Evolutionary conservation across 805 yeast species (phyloP).

Genomic region (Pichia thaimueangensis): DNA sequence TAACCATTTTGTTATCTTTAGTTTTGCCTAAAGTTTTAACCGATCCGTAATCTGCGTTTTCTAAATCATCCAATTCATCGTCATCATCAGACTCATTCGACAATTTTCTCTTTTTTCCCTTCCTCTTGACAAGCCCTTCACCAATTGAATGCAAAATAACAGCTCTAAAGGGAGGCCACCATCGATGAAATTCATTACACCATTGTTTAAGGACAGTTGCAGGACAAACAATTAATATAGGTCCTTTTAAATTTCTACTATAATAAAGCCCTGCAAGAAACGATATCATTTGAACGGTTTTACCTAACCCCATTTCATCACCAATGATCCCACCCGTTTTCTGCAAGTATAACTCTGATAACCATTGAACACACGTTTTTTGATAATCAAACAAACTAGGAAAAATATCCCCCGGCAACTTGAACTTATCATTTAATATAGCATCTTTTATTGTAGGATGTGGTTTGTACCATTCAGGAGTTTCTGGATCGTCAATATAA

Average conservation of each 20-base stretch:
- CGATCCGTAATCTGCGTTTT: slow-evolving; percentile 34
- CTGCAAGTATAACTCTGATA: slow-evolving; percentile 88
- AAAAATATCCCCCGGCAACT: slow-evolving; percentile 85
- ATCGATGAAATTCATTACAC: slow-evolving; percentile 92
- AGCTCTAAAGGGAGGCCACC: slow-evolving; percentile 96
- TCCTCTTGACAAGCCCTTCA: slow-evolving; percentile 50
- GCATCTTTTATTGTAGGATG: slow-evolving; percentile 80
- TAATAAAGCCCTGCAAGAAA: slow-evolving; percentile 88
- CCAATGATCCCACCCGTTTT: slow-evolving; percentile 93
- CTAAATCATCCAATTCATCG: slow-evolving; percentile 40
- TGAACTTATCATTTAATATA: slow-evolving; percentile 58
- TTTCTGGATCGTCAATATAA: slow-evolving; percentile 21
- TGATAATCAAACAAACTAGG: slow-evolving; percentile 87
- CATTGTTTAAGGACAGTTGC: slow-evolving; percentile 95
- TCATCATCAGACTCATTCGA: slow-evolving; percentile 36
- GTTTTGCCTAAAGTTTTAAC: slow-evolving; percentile 22
- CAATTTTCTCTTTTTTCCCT: slow-evolving; percentile 16
- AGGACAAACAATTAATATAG: slow-evolving; percentile 86
- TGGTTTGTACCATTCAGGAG: slow-evolving; percentile 63
- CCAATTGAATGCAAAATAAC: slow-evolving; percentile 90
- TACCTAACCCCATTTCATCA: slow-evolving; percentile 98
- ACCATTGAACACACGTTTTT: slow-evolving; percentile 95
- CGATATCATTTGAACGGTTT: slow-evolving; percentile 87
- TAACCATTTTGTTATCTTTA: slow-evolving; percentile 27
- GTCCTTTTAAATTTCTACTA: slow-evolving; percentile 65